phyloP scores from a whole-genome alignment of 768 basidiomycete genomes.

The Suillus subalutaceus region DNA sequence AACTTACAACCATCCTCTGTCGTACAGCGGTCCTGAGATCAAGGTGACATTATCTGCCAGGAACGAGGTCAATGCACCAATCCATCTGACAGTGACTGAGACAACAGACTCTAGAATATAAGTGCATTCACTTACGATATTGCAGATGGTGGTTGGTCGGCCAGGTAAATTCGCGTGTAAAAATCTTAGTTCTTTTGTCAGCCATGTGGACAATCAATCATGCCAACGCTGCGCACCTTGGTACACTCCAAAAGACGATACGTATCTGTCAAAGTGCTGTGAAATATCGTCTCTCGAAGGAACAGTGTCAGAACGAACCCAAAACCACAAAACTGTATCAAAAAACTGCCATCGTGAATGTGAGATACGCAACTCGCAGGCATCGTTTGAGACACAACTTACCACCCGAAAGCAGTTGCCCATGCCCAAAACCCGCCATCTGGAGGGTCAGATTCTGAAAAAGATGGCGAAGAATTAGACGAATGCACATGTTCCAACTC shows the following conservation, averaged over 20 bases:
- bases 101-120: constrained; percentile 33
- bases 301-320: constrained; percentile 17
- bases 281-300: not conserved
- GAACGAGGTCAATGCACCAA: constrained; percentile 37
- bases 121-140: constrained; percentile 26
- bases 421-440: constrained; percentile 19
- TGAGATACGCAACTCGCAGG: not conserved
- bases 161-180: constrained; percentile 33
- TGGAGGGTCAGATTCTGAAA: not conserved
- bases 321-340: constrained; percentile 32
- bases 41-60: constrained; percentile 32
- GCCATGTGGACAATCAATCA: not conserved
- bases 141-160: constrained; percentile 28
- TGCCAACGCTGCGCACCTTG: constrained; percentile 22
- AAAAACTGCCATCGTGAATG: constrained; percentile 16
- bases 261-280: constrained; percentile 20
- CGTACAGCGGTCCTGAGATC: constrained; percentile 34
- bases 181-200: constrained; percentile 30
- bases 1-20: constrained; percentile 33
- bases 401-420: constrained; percentile 17
- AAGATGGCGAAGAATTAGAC: not conserved
- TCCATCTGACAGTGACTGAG: constrained; percentile 30
- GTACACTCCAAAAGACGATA: constrained; percentile 35
- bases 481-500: not conserved
- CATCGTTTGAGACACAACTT: not conserved